A percentile compares a stretch with the other conserved stretches of the same genome.
phyloP scores from a whole-genome alignment of 345 rosid species.

The Zanthoxylum bungeanum region DNA sequence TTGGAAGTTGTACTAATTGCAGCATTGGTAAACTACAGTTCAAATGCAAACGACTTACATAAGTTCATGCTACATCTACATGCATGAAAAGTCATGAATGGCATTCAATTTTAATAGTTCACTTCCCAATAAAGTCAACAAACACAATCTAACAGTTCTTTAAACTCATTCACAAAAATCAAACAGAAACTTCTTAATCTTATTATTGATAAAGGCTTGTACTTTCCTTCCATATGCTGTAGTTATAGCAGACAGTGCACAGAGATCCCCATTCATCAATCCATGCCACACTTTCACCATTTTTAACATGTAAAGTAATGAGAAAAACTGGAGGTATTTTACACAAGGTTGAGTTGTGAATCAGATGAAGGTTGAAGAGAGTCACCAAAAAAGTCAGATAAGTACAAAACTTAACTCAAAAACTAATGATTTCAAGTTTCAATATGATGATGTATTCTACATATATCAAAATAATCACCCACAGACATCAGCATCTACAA shows the following conservation, averaged over 20 bases:
- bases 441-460: background rate
- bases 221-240: background rate
- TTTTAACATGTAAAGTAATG: background rate
- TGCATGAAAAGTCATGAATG: too few species aligned
- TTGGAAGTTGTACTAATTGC: too few species aligned
- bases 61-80: too few species aligned
- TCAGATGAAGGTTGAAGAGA: too few species aligned
- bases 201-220: too few species aligned
- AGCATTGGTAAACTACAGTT: too few species aligned
- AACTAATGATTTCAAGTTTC: background rate
- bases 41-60: too few species aligned
- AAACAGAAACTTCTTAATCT: background rate
- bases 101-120: background rate
- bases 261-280: background rate
- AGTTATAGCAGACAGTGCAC: background rate
- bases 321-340: background rate
- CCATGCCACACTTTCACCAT: background rate
- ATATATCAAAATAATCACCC: fast-evolving
- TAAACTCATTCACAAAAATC: background rate
- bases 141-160: background rate
- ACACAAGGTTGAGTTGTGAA: background rate
- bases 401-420: background rate
- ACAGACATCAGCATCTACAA: too few species aligned
- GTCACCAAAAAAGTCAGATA: background rate
- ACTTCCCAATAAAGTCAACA: background rate